phyloP scores from a whole-genome alignment of 495 filamentous ascomycete species.

The Alectoria sarmentosa region DNA sequence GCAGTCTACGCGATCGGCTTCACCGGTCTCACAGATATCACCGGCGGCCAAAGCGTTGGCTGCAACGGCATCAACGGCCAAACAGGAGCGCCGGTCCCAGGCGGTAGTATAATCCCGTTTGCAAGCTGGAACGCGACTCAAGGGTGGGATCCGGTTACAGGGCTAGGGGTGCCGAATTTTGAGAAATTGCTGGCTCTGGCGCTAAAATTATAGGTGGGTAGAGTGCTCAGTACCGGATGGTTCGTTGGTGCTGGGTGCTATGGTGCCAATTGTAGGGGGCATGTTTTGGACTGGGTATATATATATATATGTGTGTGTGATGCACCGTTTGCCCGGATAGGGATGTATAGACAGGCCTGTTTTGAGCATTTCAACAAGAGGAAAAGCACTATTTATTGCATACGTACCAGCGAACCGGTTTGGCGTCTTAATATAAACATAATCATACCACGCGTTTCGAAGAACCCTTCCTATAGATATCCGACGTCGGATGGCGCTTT shows the following conservation, averaged over 20 bases:
- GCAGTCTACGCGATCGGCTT: constrained; percentile 33
- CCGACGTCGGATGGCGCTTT: too few species aligned
- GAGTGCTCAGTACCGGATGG: neutral
- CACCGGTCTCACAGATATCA: constrained; percentile 33
- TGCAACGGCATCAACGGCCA: constrained; percentile 32
- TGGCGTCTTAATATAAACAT: too few species aligned
- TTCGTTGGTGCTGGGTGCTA: neutral
- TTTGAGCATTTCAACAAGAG: too few species aligned
- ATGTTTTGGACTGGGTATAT: too few species aligned
- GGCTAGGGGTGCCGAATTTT: constrained; percentile 41
- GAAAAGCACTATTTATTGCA: too few species aligned
- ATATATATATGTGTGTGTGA: too few species aligned
- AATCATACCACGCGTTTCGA: too few species aligned
- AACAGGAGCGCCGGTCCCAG: constrained; percentile 24
- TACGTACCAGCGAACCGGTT: too few species aligned
- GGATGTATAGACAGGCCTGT: too few species aligned
- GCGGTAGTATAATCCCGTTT: constrained; percentile 29
- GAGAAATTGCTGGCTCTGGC: constrained; percentile 33
- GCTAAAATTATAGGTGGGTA: neutral
- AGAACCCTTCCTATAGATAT: too few species aligned
- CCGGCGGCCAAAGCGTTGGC: constrained; percentile 28
- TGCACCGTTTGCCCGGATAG: too few species aligned
- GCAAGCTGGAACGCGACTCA: constrained; percentile 35
- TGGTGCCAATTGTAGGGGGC: too few species aligned
- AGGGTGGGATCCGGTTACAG: constrained; percentile 46